Conservation (phyloP, 2,329 filamentous ascomycete species). For the Penicillium olsonii region DNA sequence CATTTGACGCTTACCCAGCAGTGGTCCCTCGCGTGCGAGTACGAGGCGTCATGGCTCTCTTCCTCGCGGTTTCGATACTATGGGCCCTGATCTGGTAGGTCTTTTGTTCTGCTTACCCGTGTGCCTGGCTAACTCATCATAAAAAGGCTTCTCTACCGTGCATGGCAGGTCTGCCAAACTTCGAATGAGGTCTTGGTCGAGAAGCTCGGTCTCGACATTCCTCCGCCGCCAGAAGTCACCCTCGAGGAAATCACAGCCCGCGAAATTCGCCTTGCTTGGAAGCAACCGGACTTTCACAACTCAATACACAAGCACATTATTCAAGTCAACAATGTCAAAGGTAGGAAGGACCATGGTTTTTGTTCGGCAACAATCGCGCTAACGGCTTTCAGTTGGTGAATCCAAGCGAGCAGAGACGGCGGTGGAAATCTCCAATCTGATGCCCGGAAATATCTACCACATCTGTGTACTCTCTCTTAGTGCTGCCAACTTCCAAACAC, state of each 20-base stretch:
- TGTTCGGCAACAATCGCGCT: constrained; percentile 8
- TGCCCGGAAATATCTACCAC: constrained; percentile 87
- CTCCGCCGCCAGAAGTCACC: constrained; percentile 83
- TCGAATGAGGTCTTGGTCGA: constrained; percentile 88
- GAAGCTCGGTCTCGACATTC: constrained; percentile 91
- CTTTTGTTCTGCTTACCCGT: background rate
- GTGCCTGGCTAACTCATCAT: constrained; percentile 5
- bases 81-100: constrained; percentile 53
- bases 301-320: constrained; percentile 85
- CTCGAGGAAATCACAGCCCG: constrained; percentile 86
- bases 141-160: constrained; percentile 76
- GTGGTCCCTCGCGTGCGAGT: constrained; percentile 50
- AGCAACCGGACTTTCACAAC: constrained; percentile 65
- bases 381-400: constrained; percentile 68
- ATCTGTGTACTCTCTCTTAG: constrained; percentile 91
- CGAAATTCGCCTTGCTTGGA: constrained; percentile 89
- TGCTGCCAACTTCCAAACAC: constrained; percentile 86
- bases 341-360: constrained; percentile 47
- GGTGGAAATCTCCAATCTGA: constrained; percentile 86
- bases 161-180: constrained; percentile 85
- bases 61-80: constrained; percentile 49
- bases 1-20: constrained; percentile 48
- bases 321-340: constrained; percentile 89
- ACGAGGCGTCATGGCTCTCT: constrained; percentile 52
- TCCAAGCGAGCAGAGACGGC: constrained; percentile 78